phyloP scores from a whole-genome alignment of 805 yeast species.

The Cyberlindnera maclurae region DNA sequence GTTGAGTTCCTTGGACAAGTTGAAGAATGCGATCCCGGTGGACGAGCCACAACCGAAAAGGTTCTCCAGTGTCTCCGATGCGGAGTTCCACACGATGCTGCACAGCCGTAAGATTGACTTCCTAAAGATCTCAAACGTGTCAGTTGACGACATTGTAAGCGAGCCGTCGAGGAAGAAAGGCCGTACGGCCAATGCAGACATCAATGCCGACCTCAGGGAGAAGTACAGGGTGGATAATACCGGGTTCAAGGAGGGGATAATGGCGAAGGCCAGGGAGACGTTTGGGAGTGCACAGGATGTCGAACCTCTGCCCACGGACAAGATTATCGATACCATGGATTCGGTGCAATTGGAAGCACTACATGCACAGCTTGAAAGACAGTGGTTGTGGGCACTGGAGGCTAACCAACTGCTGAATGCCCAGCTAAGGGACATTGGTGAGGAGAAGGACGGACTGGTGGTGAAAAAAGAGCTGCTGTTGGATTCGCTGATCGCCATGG shows the following conservation, averaged over 20 bases:
- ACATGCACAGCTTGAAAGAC: conserved; percentile 26
- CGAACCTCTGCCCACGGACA: conserved; percentile 17
- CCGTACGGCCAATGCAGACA: conserved; percentile 21
- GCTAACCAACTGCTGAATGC: conserved; percentile 31
- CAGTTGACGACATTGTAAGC: conserved; percentile 19
- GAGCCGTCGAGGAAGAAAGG: conserved; percentile 23
- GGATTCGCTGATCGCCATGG: conserved; percentile 34
- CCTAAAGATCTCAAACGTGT: conserved; percentile 19
- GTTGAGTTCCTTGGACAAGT: conserved; percentile 13
- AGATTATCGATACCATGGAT: conserved; percentile 10
- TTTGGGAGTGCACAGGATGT: conserved; percentile 6
- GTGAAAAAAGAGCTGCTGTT: conserved; percentile 34
- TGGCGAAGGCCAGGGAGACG: conserved; percentile 4
- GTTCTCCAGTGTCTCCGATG: conserved; percentile 6
- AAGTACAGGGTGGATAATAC: conserved; percentile 12
- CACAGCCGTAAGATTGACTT: conserved; percentile 16
- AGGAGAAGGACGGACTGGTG: conserved; percentile 32
- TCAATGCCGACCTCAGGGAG: conserved; percentile 18
- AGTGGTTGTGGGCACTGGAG: conserved; percentile 31
- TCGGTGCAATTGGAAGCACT: conserved; percentile 12
- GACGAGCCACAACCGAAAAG: conserved; percentile 1
- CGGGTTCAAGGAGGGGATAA: conserved; percentile 3
- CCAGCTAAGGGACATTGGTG: conserved; percentile 25
- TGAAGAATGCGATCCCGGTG: not conserved
- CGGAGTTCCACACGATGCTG: conserved; percentile 7